Evolutionary conservation across 73 alveolate genomes (phyloP), one percentile per base, ranked within the genome.

Genomic region (Paramecium octaurelia): DNA sequence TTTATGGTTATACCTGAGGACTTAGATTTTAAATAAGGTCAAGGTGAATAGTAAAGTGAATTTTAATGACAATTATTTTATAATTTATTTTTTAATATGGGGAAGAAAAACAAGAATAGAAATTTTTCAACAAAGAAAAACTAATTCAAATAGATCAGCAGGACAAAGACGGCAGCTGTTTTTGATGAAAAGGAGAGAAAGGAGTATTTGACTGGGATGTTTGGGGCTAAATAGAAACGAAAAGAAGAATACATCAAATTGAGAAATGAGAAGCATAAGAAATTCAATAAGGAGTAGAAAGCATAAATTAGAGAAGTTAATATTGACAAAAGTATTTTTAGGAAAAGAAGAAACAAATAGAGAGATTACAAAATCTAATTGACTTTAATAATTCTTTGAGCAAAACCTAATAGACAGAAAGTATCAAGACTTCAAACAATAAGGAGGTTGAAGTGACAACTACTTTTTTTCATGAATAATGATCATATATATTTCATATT

Each of bases 141-240:
- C 6, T 59, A 59, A 59, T 59, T 24, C 77, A 59, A 59, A 29
- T 16, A 59, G 34, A 59, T 59, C 1, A 59, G 77, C 89, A 76
- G 23, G 20, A 76, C 40, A 18, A 76, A 76, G 70, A 35, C 20
- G 5, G 89, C 89, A 6, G 89, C 89, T 20, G 89, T 76, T 34
- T 76, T 40, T 43, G 89, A 76, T 76, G 89, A 42, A n/a, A 42
- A 76, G 20, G 89, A 76, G 35, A 76, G 89, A 76, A 21, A 20
- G 21, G 36, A 76, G 8, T 76, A 76, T 42, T 36, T 76, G 36
- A 12, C 24, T n/a, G 89, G 89, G 14, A 38, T 76, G 89, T n/a
- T 76, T 24, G 89, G 89, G 9, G 89, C 89, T 43, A 76, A 76
- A 42, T 20, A 76, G 18, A 76, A 31, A 43, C 29, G 89, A 18